A percentile compares a stretch with the other conserved stretches of the same genome.
Conservation (phyloP, 2,329 filamentous ascomycete genomes). For the Nectriaceae sp. region DNA sequence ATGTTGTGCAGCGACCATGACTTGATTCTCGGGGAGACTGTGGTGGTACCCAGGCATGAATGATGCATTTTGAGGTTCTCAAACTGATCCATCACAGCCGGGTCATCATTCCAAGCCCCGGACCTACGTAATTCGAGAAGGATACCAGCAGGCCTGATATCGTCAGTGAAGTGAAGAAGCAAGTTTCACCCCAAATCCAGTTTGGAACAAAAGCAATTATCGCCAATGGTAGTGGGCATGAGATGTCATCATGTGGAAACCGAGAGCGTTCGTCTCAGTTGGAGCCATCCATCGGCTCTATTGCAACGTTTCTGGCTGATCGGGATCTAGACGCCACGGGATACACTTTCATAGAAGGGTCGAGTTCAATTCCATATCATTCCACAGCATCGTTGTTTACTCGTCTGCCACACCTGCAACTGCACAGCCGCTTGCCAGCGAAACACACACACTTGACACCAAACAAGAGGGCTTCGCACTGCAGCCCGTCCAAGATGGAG, state of each 20-base stretch:
- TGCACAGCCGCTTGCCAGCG: not conserved
- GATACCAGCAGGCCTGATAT: no score
- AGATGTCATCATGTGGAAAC: not conserved
- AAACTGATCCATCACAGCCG: not conserved
- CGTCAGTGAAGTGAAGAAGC: no score
- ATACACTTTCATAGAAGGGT: no score
- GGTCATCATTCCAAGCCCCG: not conserved
- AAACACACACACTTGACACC: not conserved
- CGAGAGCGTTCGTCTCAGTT: not conserved
- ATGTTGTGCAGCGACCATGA: not conserved
- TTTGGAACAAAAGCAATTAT: not conserved
- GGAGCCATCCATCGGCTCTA: not conserved
- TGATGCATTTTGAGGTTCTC: not conserved
- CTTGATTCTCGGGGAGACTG: not conserved
- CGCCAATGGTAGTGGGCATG: not conserved
- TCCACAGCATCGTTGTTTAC: not conserved
- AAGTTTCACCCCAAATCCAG: not conserved
- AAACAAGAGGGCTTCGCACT: not conserved
- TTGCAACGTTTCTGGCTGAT: not conserved
- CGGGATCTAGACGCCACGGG: no score
- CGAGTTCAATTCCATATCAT: not conserved
- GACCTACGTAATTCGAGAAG: not conserved
- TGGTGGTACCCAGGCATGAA: not conserved
- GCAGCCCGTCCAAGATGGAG: conserved; percentile 5
- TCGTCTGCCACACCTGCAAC: not conserved